Evolutionary conservation across 1,139 yeast species (phyloP).

Genomic region (Debaryomyces singareniensis): DNA sequence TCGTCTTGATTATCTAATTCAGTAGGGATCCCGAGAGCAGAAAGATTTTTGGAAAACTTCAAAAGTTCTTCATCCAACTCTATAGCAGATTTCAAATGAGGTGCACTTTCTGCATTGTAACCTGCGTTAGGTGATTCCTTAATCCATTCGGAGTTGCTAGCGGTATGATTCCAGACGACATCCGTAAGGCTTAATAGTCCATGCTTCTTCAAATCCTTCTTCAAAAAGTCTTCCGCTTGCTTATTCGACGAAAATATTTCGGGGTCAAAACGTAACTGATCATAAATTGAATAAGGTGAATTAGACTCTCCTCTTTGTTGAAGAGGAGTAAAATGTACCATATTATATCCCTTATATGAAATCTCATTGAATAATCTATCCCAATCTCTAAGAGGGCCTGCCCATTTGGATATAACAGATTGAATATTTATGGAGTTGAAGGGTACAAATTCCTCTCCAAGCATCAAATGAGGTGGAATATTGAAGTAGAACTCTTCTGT

Average conservation of each 20-base stretch:
- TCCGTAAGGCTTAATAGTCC: constrained; percentile 77
- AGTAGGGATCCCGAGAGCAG: constrained; percentile 54
- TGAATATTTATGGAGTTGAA: constrained; percentile 80
- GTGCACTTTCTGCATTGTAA: constrained; percentile 80
- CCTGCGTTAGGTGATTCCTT: constrained; percentile 86
- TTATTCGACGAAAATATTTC: constrained; percentile 44
- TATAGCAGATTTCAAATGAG: constrained; percentile 78
- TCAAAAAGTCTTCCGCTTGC: constrained; percentile 20
- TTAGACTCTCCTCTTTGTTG: constrained; percentile 84
- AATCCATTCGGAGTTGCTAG: constrained; percentile 83
- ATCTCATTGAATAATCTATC: constrained; percentile 54
- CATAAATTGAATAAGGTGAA: constrained; percentile 88
- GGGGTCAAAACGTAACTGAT: constrained; percentile 76
- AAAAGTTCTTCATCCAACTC: constrained; percentile 69
- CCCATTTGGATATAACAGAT: constrained; percentile 87
- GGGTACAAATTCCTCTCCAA: constrained; percentile 54
- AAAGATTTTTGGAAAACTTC: constrained; percentile 54
- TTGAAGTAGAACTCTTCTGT: constrained; percentile 67
- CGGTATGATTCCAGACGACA: constrained; percentile 92
- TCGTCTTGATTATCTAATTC: constrained; percentile 45
- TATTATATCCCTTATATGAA: constrained; percentile 75
- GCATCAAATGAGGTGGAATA: constrained; percentile 69
- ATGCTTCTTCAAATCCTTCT: constrained; percentile 45
- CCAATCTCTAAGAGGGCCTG: constrained; percentile 69
- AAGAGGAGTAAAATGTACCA: constrained; percentile 93